Percentiles rank a stretch among this genome's conserved stretches.
Conservation (phyloP, 345 rosid genomes). For the Brassica rapa region DNA sequence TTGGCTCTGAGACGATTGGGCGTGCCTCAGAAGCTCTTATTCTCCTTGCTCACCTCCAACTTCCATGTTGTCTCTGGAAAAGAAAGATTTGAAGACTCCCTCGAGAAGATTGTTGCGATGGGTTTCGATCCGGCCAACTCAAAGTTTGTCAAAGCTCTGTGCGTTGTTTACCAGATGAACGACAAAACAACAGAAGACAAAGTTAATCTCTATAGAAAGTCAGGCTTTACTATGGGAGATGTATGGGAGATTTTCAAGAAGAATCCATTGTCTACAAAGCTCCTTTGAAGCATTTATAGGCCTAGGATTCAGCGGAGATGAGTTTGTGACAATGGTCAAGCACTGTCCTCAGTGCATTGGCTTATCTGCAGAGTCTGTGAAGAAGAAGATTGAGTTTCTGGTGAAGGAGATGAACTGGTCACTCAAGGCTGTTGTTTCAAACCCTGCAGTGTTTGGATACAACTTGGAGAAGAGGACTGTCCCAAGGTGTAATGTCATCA, state of each 20-base stretch:
- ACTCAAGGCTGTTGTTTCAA: neutral
- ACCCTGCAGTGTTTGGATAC: neutral
- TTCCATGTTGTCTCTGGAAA: neutral
- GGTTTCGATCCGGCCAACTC: neutral
- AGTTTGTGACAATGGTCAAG: neutral
- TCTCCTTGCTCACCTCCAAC: neutral
- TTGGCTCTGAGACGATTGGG: neutral
- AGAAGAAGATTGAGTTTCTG: slow-evolving; percentile 4
- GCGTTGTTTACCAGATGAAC: neutral
- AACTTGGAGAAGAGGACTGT: slow-evolving; percentile 20
- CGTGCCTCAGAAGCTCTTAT: neutral
- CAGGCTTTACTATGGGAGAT: neutral
- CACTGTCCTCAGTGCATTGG: neutral
- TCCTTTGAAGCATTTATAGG: neutral
- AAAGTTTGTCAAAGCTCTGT: neutral
- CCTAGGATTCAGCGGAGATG: neutral
- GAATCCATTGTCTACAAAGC: neutral
- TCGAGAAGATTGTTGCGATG: neutral
- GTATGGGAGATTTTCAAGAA: neutral
- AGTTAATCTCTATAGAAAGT: neutral
- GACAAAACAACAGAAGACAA: neutral
- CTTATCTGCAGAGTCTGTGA: neutral
- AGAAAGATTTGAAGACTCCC: neutral
- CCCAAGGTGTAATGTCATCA: slow-evolving; percentile 8
- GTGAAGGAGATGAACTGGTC: slow-evolving; percentile 20